Percentiles rank a stretch among this genome's conserved stretches.
phyloP scores from a whole-genome alignment of 2,329 filamentous ascomycete genomes.

The Diaporthe sp. region DNA sequence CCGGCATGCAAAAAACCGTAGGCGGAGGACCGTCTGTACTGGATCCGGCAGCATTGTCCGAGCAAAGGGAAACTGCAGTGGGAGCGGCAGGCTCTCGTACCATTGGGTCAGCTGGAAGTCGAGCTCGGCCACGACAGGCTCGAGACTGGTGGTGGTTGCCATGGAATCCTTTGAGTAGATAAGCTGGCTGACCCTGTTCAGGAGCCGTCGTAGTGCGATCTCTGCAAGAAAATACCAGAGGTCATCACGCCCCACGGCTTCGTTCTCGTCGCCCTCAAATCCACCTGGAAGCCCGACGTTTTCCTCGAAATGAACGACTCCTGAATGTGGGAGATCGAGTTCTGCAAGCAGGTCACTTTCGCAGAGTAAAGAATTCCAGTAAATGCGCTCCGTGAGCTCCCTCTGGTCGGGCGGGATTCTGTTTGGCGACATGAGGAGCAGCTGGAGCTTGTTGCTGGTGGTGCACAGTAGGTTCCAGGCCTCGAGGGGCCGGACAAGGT shows the following conservation, averaged over 20 bases:
- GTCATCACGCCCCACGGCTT: conserved; percentile 78
- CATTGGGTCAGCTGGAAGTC: conserved; percentile 88
- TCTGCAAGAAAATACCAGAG: conserved; percentile 90
- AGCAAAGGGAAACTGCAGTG: conserved; percentile 83
- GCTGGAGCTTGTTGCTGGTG: conserved; percentile 84
- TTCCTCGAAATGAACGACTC: conserved; percentile 86
- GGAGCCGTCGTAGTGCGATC: conserved; percentile 81
- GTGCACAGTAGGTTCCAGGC: conserved; percentile 86
- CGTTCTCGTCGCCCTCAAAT: conserved; percentile 79
- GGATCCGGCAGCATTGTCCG: conserved; percentile 77
- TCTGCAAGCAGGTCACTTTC: conserved; percentile 86
- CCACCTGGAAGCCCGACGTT: conserved; percentile 82
- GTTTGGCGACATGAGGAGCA: conserved; percentile 80
- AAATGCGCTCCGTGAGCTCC: conserved; percentile 82
- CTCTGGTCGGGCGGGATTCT: conserved; percentile 78
- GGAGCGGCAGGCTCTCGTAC: conserved; percentile 82
- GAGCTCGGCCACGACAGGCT: conserved; percentile 83
- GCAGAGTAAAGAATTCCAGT: conserved; percentile 86
- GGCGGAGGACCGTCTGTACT: conserved; percentile 82
- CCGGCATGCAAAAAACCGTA: conserved; percentile 87
- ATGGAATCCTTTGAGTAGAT: conserved; percentile 82
- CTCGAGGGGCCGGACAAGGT: conserved; percentile 84
- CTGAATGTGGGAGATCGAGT: conserved; percentile 84
- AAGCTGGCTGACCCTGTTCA: conserved; percentile 84
- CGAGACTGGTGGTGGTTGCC: conserved; percentile 79